Conservation (phyloP, 352 stramenopile species). For the Blastocystis sp. region DNA sequence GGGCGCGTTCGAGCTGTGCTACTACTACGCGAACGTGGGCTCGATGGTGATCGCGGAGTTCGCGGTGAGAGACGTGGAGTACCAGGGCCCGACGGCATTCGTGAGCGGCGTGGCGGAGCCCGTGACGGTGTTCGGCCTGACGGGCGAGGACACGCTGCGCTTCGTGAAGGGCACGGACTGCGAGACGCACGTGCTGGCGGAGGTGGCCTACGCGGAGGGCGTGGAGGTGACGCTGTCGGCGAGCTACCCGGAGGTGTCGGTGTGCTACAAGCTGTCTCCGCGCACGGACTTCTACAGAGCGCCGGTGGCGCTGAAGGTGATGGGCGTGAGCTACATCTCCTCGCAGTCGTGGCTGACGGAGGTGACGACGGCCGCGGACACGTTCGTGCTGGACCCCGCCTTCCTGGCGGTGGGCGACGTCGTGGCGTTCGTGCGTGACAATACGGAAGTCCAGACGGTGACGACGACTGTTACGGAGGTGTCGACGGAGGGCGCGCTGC, state of each 20-base stretch:
- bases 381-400: conserved; percentile 40
- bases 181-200: conserved; percentile 13
- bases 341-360: conserved; percentile 42
- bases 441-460: not conserved
- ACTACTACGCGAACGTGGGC: conserved; percentile 56
- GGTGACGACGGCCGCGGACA: conserved; percentile 28
- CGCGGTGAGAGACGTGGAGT: conserved; percentile 8
- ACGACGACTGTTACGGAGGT: not conserved
- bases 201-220: conserved; percentile 30
- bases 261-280: conserved; percentile 46
- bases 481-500: not conserved
- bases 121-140: conserved; percentile 22
- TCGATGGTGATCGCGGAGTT: not conserved
- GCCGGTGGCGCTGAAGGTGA: not conserved
- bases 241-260: conserved; percentile 27
- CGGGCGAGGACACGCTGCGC: conserved; percentile 11
- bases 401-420: conserved; percentile 48
- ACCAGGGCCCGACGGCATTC: conserved; percentile 41
- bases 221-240: conserved; percentile 24
- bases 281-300: conserved; percentile 20
- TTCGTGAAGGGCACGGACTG: conserved; percentile 41
- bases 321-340: conserved; percentile 56
- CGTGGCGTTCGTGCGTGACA: not conserved
- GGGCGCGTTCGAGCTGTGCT: conserved; percentile 50
- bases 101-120: conserved; percentile 50